Base-by-base conservation (phyloP, 2,329 filamentous ascomycete genomes). In the Fusarium begoniae region DNA sequence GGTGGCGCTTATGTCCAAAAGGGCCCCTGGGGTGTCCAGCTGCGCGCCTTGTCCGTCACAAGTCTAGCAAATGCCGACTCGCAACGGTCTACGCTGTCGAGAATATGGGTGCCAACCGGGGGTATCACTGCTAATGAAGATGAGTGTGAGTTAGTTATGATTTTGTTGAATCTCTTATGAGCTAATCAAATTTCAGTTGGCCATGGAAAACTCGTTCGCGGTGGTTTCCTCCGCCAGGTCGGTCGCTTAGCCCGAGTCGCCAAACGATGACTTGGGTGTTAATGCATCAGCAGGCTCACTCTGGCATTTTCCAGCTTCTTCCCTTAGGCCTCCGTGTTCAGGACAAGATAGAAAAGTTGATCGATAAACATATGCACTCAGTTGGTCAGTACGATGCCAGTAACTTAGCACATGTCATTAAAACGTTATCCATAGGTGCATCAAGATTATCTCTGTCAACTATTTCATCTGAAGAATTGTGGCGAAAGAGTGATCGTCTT, bases 271-370 rank as follows among this genome's bases (percentile, higher is more conserved):
- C 55, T 70, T 51, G 24, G 6, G 48, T 35, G 44, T 59, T 57
- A 17, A 66, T 45, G 32, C 47, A 32, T 12, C 9, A 13, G 22
- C 75, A 95, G 90, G 92, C 94, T 26, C 93, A 98, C 80, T 90
- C 95, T 13, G 96, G 96, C 35, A 90, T 98, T 41, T 99, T 98
- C 78, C 96, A 99, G 79, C 88, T 98, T 79, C 87, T 99, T 3
- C 96, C 96, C 1, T 84, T 99, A 1, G 96, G 96, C 1, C 87
- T 94, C 37, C 90, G 94, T 35, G 94, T 98, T 1, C 95, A 98
- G 78, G 90, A 94, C 58, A 99, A 98, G 82, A 85, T 98, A 37
- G 95, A 98, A 79, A 84, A 84, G 17, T 84, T 98, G 17, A 92
- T 99, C 75, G 95, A 98, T 80, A 94, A 93, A 79, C 91, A 98